phyloP scores from a whole-genome alignment of 345 rosid genomes.

The Moricandia arvensis region DNA sequence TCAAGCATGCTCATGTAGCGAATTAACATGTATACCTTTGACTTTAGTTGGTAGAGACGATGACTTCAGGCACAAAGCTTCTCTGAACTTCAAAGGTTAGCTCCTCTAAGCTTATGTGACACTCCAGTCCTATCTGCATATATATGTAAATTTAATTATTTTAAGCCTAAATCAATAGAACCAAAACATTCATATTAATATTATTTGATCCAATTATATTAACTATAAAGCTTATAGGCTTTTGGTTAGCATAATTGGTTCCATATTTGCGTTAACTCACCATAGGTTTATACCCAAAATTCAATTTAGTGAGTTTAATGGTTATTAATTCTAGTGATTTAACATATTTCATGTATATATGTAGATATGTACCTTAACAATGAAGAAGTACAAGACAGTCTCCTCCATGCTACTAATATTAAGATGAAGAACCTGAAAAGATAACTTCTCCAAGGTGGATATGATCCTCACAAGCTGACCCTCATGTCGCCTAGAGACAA shows the following conservation, averaged over 20 bases:
- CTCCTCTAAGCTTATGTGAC: conserved; percentile 86
- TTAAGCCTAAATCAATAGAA: too few species aligned
- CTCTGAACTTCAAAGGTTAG: conserved; percentile 76
- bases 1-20: conserved; percentile 23
- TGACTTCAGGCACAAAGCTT: conserved; percentile 45
- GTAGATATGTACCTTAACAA: conserved; percentile 63
- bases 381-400: conserved; percentile 77
- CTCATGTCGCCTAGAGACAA: conserved; percentile 48
- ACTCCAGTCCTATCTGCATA: conserved; percentile 74
- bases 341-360: background rate
- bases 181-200: background rate
- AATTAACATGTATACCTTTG: conserved; percentile 2
- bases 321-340: background rate
- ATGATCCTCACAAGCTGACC: conserved; percentile 79
- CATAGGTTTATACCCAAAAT: background rate
- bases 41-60: conserved; percentile 16
- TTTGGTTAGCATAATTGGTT: background rate
- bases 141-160: background rate
- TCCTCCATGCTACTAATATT: conserved; percentile 94
- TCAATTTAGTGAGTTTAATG: background rate
- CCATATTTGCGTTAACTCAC: too few species aligned
- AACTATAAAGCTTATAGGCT: background rate
- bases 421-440: conserved; percentile 74
- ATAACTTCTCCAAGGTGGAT: conserved; percentile 65
- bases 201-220: conserved; percentile 7